phyloP scores from a whole-genome alignment of 2,329 filamentous ascomycete species.

The Escovopsis sp. region DNA sequence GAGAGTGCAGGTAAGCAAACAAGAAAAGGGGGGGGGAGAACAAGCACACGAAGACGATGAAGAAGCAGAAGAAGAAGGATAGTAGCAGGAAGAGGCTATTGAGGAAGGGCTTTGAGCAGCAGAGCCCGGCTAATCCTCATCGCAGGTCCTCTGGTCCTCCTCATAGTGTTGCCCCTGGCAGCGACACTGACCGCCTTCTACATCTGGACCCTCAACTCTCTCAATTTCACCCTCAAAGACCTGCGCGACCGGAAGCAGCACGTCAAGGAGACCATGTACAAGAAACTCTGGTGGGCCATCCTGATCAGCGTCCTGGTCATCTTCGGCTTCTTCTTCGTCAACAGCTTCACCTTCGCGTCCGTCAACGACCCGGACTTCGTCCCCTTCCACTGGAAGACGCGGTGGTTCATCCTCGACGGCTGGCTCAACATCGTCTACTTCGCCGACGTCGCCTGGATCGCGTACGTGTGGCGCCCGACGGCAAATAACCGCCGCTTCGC shows the following conservation, averaged over 20 bases:
- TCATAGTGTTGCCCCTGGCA: slow-evolving; percentile 84
- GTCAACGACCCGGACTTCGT: slow-evolving; percentile 76
- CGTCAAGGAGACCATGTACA: slow-evolving; percentile 90
- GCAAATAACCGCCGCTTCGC: slow-evolving; percentile 94
- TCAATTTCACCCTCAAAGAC: slow-evolving; percentile 91
- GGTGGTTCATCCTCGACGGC: slow-evolving; percentile 94
- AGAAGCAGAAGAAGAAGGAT: too few species aligned
- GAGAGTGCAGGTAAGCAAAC: slow-evolving; percentile 53
- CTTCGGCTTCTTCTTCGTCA: slow-evolving; percentile 97
- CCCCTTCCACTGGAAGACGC: slow-evolving; percentile 89
- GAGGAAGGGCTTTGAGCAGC: neutral
- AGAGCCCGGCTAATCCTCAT: neutral
- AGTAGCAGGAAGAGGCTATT: too few species aligned
- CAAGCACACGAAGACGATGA: too few species aligned
- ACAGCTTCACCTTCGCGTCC: slow-evolving; percentile 87
- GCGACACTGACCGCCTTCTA: slow-evolving; percentile 93
- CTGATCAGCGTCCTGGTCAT: slow-evolving; percentile 84
- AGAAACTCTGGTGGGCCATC: slow-evolving; percentile 97
- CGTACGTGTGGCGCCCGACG: slow-evolving; percentile 92
- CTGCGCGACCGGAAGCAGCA: slow-evolving; percentile 88
- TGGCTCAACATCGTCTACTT: slow-evolving; percentile 97
- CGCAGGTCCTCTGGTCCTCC: slow-evolving; percentile 67
- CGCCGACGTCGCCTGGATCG: slow-evolving; percentile 80
- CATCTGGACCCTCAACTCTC: slow-evolving; percentile 93
- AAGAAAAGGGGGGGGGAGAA: too few species aligned